Conservation (phyloP, 2,329 filamentous ascomycete genomes). For the Didymella pinodella region DNA sequence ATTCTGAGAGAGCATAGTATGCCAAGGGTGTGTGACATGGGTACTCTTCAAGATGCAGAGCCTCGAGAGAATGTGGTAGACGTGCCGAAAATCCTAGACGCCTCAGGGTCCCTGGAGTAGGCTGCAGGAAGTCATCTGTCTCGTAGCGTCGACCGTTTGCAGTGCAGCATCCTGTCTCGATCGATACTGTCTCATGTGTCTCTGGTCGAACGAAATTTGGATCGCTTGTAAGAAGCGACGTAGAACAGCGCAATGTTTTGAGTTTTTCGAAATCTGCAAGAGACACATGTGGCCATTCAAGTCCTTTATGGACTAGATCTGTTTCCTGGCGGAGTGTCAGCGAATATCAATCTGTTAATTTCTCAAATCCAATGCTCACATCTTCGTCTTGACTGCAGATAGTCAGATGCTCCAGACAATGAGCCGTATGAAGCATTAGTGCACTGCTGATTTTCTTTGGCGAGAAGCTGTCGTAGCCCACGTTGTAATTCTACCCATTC, state of each 20-base stretch:
- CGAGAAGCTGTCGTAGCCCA: neutral
- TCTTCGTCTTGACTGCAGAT: neutral
- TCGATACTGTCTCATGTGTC: too few species aligned
- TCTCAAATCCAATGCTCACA: neutral
- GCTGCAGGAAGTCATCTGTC: neutral
- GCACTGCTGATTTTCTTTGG: neutral
- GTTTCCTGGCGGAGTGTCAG: neutral
- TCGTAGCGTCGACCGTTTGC: neutral
- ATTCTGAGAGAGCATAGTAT: neutral
- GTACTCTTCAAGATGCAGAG: neutral
- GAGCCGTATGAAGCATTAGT: neutral
- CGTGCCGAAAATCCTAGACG: neutral
- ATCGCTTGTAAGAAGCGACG: slow-evolving; percentile 1
- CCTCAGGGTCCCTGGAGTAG: neutral
- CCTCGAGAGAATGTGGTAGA: neutral
- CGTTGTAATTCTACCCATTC: neutral
- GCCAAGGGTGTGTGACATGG: slow-evolving; percentile 1
- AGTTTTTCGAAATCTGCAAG: slow-evolving; percentile 3
- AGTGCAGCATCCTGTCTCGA: neutral
- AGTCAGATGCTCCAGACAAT: neutral
- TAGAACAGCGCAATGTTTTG: slow-evolving; percentile 4
- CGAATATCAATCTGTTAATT: too few species aligned
- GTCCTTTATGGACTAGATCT: neutral
- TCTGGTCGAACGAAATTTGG: neutral
- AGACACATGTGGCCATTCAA: neutral